Conservation (phyloP, 352 stramenopile genomes). For the Phytophthora rubi region DNA sequence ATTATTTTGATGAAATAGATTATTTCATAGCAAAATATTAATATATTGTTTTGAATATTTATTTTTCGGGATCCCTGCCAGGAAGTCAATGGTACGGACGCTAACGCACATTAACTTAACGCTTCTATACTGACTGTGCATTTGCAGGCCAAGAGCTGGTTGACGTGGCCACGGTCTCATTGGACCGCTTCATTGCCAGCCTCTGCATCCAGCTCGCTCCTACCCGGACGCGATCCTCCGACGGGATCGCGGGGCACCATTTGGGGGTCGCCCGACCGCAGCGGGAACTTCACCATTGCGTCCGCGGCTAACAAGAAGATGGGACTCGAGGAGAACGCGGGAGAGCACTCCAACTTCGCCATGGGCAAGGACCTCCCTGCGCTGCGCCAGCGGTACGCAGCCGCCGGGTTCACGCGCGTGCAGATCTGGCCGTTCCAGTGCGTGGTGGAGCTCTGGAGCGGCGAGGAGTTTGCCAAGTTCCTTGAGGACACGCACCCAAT, state of each 20-base stretch:
- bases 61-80: slow-evolving; percentile 1
- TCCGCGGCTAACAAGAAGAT: slow-evolving; percentile 40
- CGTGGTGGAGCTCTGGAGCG: slow-evolving; percentile 57
- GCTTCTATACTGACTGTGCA: neutral
- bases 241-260: slow-evolving; percentile 58
- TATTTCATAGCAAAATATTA: neutral
- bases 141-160: slow-evolving; percentile 49
- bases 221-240: slow-evolving; percentile 53
- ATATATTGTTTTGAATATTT: neutral
- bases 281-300: slow-evolving; percentile 43
- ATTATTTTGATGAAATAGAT: neutral
- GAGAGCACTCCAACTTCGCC: slow-evolving; percentile 49
- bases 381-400: slow-evolving; percentile 39
- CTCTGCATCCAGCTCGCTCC: slow-evolving; percentile 59
- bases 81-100: slow-evolving; percentile 41
- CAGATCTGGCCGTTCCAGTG: slow-evolving; percentile 60
- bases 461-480: slow-evolving; percentile 50
- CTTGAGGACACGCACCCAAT: slow-evolving; percentile 31
- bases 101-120: too few species aligned
- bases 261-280: slow-evolving; percentile 56
- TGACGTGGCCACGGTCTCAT: slow-evolving; percentile 31
- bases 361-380: slow-evolving; percentile 53
- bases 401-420: slow-evolving; percentile 43
- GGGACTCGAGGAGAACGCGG: slow-evolving; percentile 32
- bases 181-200: slow-evolving; percentile 61